Base-by-base conservation (phyloP, 805 yeast genomes). In the Torulaspora maleeae region DNA sequence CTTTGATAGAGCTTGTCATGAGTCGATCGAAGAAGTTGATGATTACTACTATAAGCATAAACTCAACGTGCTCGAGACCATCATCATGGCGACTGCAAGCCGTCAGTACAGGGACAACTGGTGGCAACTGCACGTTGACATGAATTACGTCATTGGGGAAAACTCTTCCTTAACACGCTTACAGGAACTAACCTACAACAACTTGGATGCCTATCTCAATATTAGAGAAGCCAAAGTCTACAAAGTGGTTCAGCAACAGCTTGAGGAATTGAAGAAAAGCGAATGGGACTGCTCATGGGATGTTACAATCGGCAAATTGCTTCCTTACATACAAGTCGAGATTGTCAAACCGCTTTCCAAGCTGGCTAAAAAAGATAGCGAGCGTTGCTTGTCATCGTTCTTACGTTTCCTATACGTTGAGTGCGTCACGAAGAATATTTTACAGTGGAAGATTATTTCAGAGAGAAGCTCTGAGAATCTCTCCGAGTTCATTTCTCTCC, bases 381-480 rank as follows among this genome's bases (percentile, higher is more conserved):
- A 46, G 13, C 20, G 27, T 4, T 39, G 36, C 29, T 20, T 58
- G n/a, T 13, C 52, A n/a, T 28, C 44, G 4, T 51, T 58, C 22
- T 27, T 60, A 17, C 33, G 48, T 4, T 61, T 54, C 40, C 32
- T 60, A 8, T 61, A 59, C 41, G 44, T 45, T 8, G 54, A 53
- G 4, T 55, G 58, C 29, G 47, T 62, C 10, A 44, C 52, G 2
- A 44, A 51, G 11, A 38, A 47, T 10, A 54, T 64, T 3, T 42
- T 61, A 7, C 36, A 52, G 8, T 64, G 68, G 67, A 50, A 53
- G n/a, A 54, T 63, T 13, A 63, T 64, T 4, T 63, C 68, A 4
- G 69, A 63, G 41, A 58, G 45, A 20, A 60, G 57, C 39, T 62
- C 69, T 4, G 64, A 58, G 33, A 60, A 63, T 40, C 30, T 64